A percentile compares a stretch with the other conserved stretches of the same genome.
These are phyloP conservation scores for Teratosphaeria zuluensis DNA, from an alignment of 2,329 filamentous ascomycete species.

Conservation along the genomic window DNA sequence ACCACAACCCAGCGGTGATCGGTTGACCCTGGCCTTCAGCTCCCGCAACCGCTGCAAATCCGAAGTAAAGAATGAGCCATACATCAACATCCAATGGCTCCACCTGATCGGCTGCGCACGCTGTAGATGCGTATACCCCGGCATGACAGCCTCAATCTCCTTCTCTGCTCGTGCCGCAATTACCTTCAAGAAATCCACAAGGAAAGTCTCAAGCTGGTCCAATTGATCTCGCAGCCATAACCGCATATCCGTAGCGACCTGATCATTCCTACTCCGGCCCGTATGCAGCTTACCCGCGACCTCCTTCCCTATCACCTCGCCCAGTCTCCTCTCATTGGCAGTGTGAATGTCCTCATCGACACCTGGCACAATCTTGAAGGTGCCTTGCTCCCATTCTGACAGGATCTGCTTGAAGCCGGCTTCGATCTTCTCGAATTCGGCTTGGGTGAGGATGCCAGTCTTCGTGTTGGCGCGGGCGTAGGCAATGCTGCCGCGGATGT, in stretches of 20 bases:
- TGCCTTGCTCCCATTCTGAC: constrained; percentile 38
- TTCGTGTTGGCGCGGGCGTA: constrained; percentile 73
- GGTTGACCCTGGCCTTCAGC: constrained; percentile 64
- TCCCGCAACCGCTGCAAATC: constrained; percentile 72
- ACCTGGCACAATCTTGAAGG: constrained; percentile 37
- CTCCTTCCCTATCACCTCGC: constrained; percentile 79
- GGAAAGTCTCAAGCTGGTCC: constrained; percentile 55
- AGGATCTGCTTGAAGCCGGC: constrained; percentile 53
- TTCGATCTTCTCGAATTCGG: constrained; percentile 68
- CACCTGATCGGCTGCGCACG: constrained; percentile 72
- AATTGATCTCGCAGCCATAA: constrained; percentile 76
- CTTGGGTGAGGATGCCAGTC: constrained; percentile 59
- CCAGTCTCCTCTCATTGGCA: constrained; percentile 45
- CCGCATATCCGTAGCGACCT: constrained; percentile 82
- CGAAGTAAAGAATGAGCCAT: constrained; percentile 59
- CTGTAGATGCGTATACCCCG: constrained; percentile 81
- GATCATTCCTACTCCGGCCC: constrained; percentile 77
- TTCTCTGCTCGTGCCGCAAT: constrained; percentile 59
- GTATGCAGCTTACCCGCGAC: constrained; percentile 85
- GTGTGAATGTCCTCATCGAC: constrained; percentile 48
- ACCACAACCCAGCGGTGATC: constrained; percentile 60
- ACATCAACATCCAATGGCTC: constrained; percentile 72
- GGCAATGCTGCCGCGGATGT: constrained; percentile 70
- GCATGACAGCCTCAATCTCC: constrained; percentile 72
- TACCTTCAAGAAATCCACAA: constrained; percentile 61